phyloP scores from a whole-genome alignment of 225 moss, liverwort and hornwort species.

The Pseudisothecium myosuroides region DNA sequence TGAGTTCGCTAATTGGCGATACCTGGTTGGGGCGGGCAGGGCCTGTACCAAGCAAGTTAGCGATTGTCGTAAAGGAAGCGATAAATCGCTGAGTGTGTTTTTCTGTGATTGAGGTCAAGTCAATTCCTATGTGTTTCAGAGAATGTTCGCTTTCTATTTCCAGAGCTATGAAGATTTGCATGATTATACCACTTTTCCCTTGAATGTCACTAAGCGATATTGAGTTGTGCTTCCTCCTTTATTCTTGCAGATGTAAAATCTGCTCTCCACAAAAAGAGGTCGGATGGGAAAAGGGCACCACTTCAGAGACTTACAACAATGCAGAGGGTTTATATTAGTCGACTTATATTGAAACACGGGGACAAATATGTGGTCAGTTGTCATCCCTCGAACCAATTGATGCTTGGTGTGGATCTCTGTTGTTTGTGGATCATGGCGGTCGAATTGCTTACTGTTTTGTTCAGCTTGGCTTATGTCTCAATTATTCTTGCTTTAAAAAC shows the following conservation, averaged over 20 bases:
- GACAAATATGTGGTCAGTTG: constrained; percentile 45
- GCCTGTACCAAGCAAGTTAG: neutral
- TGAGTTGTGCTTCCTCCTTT: neutral
- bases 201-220: neutral
- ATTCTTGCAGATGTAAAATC: constrained; percentile 65
- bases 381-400: neutral
- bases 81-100: neutral
- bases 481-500: neutral
- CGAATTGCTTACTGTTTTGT: neutral
- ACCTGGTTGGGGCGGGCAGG: neutral
- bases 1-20: neutral
- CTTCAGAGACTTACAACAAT: constrained; percentile 79
- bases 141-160: neutral
- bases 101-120: neutral
- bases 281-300: constrained; percentile 83
- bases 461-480: neutral
- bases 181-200: neutral
- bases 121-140: neutral
- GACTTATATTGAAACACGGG: constrained; percentile 68
- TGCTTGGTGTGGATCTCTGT: neutral
- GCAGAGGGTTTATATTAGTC: constrained; percentile 77
- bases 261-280: constrained; percentile 76
- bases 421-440: neutral
- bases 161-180: neutral
- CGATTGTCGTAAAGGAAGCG: neutral